Base-by-base conservation (phyloP, 305 asterid genomes). In the Fraxinus paxiana region DNA sequence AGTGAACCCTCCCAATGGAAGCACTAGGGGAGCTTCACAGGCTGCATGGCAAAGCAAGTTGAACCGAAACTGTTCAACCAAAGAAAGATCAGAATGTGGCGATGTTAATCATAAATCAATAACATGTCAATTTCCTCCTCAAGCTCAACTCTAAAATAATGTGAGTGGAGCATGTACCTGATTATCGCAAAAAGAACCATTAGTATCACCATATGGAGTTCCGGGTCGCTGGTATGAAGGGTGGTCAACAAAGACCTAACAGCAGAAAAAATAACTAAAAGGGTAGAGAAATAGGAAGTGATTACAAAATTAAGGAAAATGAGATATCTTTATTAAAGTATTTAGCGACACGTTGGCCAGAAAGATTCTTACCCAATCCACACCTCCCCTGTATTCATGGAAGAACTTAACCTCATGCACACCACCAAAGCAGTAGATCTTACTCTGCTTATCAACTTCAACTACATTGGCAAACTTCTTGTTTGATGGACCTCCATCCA, bases 1-100 rank as follows among this genome's bases (percentile, higher is more conserved):
- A 24, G 96, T 94, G 87, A 86, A 94, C 48, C 99, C 99, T 84
- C 99, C 97, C 63, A 96, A 77, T 5, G 95, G 95, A 85, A 96
- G 94, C 88, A 94, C 92, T 81, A 96, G 88, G 24, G 98, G 98
- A 85, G 98, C 99, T 90, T 96, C 99, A 82, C 98, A 94, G 34
- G 97, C 99, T 81, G 97, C 98, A 75, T 96, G 94, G 82, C 97
- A 96, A 80, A 96, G 97, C 86, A 96, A 87, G 63, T 98, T 94
- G 94, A 96, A 94, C 77, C 99, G 91, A 79, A 92, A 96, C 99
- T 96, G 94, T 87, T 82, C 77, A 48, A 63, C 80, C 87, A 81
- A 83, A 89, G 79, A 73, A 79, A 76, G 75, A 85, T 85, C 81
- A 87, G 65, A 75, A 75, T 59, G 65, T 54, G 70, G 83, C 37